Base-by-base conservation (phyloP, 441 rosid species). In the Gossypium schwendimanii region DNA sequence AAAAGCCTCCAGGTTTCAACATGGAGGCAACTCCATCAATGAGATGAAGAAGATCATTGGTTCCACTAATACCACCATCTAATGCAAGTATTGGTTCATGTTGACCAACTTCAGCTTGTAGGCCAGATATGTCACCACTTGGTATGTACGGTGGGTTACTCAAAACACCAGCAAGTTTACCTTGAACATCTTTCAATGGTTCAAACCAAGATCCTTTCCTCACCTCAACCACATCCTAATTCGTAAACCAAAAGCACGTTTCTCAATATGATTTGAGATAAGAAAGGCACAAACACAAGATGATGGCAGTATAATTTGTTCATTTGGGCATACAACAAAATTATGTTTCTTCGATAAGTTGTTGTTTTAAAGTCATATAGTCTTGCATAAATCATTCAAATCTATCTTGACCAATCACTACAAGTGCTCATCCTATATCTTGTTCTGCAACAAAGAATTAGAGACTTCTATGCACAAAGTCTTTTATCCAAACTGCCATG, bases 141-240 rank as follows among this genome's bases (percentile, higher is more conserved):
- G 99, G 99, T 82, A 92, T 87, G 76, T 92, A 94, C 3, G 98
- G 97, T 41, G 96, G 97, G 67, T 94, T 94, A 78, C 99, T 91
- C 66, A 91, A 86, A 76, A 92, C 2, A 69, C 97, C 98, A 36
- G 87, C 84, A 71, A 94, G 84, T 71, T 85, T 80, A 69, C 90
- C 94, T 77, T 86, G 81, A 28, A 88, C 44, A 69, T 85, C 89
- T 76, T 83, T 84, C 72, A 94, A 72, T 14, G 96, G 92, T 71
- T 87, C 91, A 80, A 88, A 87, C 98, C 97, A 94, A 75, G 90
- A 91, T 50, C 98, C 97, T 84, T 86, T 77, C 49, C 86, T 84
- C 33, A 92, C 74, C 75, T 87, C 93, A 64, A 92, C 54, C 75
- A 75, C 64, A 63, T 80, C 88, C 92, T 94, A 74, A 24, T 71